Conservation (phyloP, 305 asterid genomes). For the Salvia sclarea region DNA sequence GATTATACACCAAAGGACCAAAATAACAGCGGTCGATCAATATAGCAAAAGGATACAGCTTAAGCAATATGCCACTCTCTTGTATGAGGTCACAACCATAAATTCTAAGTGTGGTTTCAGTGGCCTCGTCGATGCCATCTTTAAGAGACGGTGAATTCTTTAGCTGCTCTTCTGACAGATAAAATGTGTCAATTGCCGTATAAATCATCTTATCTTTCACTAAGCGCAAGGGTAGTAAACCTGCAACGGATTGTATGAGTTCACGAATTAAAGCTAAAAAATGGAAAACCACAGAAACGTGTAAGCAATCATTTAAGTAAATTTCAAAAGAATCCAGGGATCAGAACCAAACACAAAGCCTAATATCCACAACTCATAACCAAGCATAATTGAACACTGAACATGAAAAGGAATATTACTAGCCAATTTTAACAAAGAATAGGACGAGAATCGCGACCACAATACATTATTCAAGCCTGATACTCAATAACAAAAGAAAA, state of each 20-base stretch:
- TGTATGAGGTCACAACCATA: slow-evolving; percentile 92
- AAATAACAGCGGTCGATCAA: not conserved
- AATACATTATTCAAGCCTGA: too few relatives aligned
- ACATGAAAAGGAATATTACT: too few relatives aligned
- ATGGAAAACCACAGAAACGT: not conserved
- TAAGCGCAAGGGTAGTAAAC: slow-evolving; percentile 22
- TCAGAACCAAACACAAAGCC: too few relatives aligned
- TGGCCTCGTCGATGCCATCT: slow-evolving; percentile 79
- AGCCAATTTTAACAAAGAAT: too few relatives aligned
- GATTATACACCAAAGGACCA: not conserved
- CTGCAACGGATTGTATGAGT: slow-evolving; percentile 32
- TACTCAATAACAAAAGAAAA: too few relatives aligned
- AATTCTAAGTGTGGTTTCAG: slow-evolving; percentile 72
- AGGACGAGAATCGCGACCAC: too few relatives aligned
- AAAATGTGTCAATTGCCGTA: slow-evolving; percentile 90
- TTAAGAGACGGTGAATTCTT: slow-evolving; percentile 72
- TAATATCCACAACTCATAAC: too few relatives aligned
- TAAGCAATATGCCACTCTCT: slow-evolving; percentile 86
- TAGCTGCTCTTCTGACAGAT: slow-evolving; percentile 74
- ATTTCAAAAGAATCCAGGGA: too few relatives aligned
- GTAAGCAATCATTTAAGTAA: too few relatives aligned
- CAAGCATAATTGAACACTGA: too few relatives aligned
- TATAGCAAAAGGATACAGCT: slow-evolving; percentile 60
- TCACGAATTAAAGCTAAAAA: slow-evolving; percentile 14
- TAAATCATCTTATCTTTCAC: slow-evolving; percentile 58